phyloP scores from a whole-genome alignment of 1,139 yeast species.

The Taiozyma sp. region DNA sequence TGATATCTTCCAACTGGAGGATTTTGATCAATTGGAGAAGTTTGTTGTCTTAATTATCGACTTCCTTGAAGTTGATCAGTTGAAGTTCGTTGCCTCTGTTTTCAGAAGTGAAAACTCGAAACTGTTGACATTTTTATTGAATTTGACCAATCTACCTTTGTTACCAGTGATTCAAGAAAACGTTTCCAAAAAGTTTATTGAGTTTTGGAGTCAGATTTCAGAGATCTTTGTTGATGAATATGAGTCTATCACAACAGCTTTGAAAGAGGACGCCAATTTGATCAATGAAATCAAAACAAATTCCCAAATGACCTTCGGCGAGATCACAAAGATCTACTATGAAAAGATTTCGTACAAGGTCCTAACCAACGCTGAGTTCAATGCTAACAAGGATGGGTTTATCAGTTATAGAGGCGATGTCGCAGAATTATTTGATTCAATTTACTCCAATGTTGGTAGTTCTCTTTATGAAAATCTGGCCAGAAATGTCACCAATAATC shows the following conservation, averaged over 20 bases:
- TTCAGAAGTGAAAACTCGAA: slow-evolving; percentile 33
- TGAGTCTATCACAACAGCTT: slow-evolving; percentile 33
- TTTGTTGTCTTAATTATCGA: slow-evolving; percentile 48
- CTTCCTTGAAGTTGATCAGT: slow-evolving; percentile 46
- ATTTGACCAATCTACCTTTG: slow-evolving; percentile 56
- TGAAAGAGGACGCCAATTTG: slow-evolving; percentile 26
- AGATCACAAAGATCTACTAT: slow-evolving; percentile 57
- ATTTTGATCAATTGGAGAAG: slow-evolving; percentile 39
- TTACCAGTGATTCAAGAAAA: slow-evolving; percentile 62
- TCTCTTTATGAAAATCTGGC: slow-evolving; percentile 49
- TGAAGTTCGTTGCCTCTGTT: slow-evolving; percentile 43
- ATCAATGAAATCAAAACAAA: slow-evolving; percentile 26
- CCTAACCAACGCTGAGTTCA: slow-evolving; percentile 16
- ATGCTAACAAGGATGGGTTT: slow-evolving; percentile 45
- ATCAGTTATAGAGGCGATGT: slow-evolving; percentile 63
- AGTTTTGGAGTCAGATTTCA: slow-evolving; percentile 76
- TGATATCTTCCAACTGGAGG: slow-evolving; percentile 34
- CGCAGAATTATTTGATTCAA: slow-evolving; percentile 66
- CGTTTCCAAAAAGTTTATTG: slow-evolving; percentile 60
- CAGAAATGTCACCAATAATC: slow-evolving; percentile 32
- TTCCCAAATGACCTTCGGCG: slow-evolving; percentile 35
- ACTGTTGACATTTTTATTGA: slow-evolving; percentile 45
- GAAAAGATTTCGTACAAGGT: slow-evolving; percentile 42
- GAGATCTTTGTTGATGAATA: slow-evolving; percentile 56
- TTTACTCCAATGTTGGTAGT: slow-evolving; percentile 59